A percentile compares a stretch with the other conserved stretches of the same genome.
phyloP scores from a whole-genome alignment of 352 stramenopile genomes.

The Peronospora farinosa region DNA sequence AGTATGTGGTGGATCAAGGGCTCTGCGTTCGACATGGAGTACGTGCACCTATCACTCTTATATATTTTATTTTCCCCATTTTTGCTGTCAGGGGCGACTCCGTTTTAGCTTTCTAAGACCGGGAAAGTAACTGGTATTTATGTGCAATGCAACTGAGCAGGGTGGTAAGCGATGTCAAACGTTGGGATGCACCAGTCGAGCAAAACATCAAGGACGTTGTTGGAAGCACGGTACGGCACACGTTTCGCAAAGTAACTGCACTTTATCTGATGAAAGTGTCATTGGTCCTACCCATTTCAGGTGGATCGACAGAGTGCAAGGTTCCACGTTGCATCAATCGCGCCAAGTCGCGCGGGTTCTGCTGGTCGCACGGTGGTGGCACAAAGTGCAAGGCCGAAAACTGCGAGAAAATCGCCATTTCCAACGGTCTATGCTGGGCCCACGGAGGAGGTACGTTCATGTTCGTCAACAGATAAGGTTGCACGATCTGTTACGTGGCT shows the following conservation, averaged over 20 bases:
- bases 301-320: conserved; percentile 71
- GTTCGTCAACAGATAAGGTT: background rate
- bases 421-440: conserved; percentile 68
- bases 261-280: background rate
- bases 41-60: conserved; percentile 21
- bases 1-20: conserved; percentile 77
- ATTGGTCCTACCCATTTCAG: conserved; percentile 13
- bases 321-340: conserved; percentile 63
- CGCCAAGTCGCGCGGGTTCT: conserved; percentile 81
- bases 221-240: conserved; percentile 51
- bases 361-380: conserved; percentile 81
- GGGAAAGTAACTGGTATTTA: conserved; percentile 2
- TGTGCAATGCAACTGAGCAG: conserved; percentile 19
- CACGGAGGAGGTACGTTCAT: conserved; percentile 54
- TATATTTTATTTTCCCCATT: conserved; percentile 1
- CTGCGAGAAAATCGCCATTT: conserved; percentile 79
- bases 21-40: conserved; percentile 70
- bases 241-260: background rate
- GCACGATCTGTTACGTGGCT: background rate
- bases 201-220: conserved; percentile 67
- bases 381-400: conserved; percentile 65
- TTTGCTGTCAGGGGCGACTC: background rate
- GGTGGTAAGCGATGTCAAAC: conserved; percentile 59
- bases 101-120: background rate
- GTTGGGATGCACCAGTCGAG: conserved; percentile 57